Percentiles rank a stretch among this genome's conserved stretches.
Evolutionary conservation across 345 rosid genomes (phyloP).

Genomic region (Salix suchowensis): DNA sequence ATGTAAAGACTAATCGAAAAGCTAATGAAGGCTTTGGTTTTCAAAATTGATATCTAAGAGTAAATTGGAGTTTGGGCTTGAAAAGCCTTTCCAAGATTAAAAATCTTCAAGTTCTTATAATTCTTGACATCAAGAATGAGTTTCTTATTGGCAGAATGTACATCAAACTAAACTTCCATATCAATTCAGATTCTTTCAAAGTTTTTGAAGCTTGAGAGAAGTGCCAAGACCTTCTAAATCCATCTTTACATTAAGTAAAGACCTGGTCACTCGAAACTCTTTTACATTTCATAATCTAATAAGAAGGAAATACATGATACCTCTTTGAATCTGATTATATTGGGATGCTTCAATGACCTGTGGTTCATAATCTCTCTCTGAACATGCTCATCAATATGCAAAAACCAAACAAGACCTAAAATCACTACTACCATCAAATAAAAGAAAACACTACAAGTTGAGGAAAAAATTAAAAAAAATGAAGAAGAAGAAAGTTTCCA

Average conservation of each 20-base stretch:
- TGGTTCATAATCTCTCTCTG: slow-evolving; percentile 29
- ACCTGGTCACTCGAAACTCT: neutral
- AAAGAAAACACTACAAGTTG: neutral
- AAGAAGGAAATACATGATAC: neutral
- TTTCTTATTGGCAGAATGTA: too few relatives aligned
- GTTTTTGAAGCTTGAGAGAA: neutral
- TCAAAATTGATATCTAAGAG: neutral
- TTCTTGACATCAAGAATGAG: too few relatives aligned
- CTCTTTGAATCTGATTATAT: slow-evolving; percentile 24
- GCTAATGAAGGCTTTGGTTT: neutral
- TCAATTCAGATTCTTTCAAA: too few relatives aligned
- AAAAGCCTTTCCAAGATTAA: neutral
- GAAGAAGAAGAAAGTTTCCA: neutral
- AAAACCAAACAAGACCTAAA: neutral
- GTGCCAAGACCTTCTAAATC: neutral
- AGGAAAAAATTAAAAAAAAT: neutral
- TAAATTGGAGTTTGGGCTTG: neutral
- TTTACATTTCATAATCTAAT: neutral
- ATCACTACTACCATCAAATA: neutral
- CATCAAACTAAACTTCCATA: too few relatives aligned
- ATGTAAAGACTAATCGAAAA: neutral
- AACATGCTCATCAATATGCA: slow-evolving; percentile 24
- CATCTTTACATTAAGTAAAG: neutral
- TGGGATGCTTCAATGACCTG: slow-evolving; percentile 22
- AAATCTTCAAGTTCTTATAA: too few relatives aligned